Percentiles rank a stretch among this genome's conserved stretches.
phyloP scores from a whole-genome alignment of 2,329 filamentous ascomycete species.

The Aspergillus hiratsukae region DNA sequence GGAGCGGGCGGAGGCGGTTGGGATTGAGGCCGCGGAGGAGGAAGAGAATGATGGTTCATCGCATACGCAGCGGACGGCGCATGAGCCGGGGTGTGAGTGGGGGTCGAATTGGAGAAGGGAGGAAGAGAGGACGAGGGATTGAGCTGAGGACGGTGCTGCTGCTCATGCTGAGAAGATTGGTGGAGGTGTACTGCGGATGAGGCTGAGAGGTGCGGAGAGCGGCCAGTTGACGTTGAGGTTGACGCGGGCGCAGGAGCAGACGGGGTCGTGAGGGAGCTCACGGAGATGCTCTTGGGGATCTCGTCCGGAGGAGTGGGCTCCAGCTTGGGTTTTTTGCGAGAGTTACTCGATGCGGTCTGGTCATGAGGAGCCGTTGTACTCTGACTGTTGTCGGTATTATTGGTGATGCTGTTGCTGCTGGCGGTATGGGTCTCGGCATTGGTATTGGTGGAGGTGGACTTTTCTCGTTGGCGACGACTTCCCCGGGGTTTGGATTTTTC shows the following conservation, averaged over 20 bases:
- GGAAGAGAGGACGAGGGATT: slow-evolving; percentile 17
- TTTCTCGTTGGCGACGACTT: slow-evolving; percentile 32
- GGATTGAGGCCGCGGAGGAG: slow-evolving; percentile 38
- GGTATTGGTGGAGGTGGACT: slow-evolving; percentile 23
- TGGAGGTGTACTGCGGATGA: slow-evolving; percentile 5
- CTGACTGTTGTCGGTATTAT: background rate
- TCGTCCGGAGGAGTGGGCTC: slow-evolving; percentile 23
- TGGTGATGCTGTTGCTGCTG: background rate
- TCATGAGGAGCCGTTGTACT: background rate
- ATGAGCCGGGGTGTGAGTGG: slow-evolving; percentile 22
- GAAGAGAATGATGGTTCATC: slow-evolving; percentile 42
- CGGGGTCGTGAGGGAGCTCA: slow-evolving; percentile 6
- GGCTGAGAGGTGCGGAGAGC: slow-evolving; percentile 7
- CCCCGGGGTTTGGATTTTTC: slow-evolving; percentile 24
- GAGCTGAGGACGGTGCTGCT: slow-evolving; percentile 17
- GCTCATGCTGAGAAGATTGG: slow-evolving; percentile 14
- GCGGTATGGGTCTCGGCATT: slow-evolving; percentile 10
- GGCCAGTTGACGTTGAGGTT: slow-evolving; percentile 8
- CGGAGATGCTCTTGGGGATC: slow-evolving; percentile 16
- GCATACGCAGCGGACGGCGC: slow-evolving; percentile 16
- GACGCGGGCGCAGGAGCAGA: slow-evolving; percentile 7
- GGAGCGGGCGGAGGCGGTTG: slow-evolving; percentile 40
- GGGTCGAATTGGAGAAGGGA: slow-evolving; percentile 27
- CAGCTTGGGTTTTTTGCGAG: slow-evolving; percentile 48
- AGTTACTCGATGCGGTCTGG: slow-evolving; percentile 8